A percentile compares a stretch with the other conserved stretches of the same genome.
phyloP scores from a whole-genome alignment of 2,329 filamentous ascomycete species.

The Ophiostoma ulmi region DNA sequence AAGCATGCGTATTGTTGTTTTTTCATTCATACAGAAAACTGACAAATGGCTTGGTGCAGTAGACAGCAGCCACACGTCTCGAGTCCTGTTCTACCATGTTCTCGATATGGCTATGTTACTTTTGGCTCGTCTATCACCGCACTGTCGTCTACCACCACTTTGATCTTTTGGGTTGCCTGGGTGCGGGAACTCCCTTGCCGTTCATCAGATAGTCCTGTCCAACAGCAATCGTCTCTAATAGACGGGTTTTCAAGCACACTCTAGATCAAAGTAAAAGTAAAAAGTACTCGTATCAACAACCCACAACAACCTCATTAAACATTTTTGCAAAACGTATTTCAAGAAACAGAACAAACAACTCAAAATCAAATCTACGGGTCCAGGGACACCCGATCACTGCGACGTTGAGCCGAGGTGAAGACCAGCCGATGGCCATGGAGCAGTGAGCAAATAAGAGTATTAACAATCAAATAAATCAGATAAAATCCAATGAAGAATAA shows the following conservation, averaged over 20 bases:
- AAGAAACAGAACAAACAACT: constrained; percentile 14
- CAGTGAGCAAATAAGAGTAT: not conserved
- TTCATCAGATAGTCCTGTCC: not conserved
- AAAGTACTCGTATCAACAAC: not conserved
- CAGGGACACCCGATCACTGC: constrained; percentile 15
- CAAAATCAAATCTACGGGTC: not conserved
- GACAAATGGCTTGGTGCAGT: not conserved
- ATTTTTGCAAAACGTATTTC: not conserved
- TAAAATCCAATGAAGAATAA: not conserved
- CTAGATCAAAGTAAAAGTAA: too few species aligned
- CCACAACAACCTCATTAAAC: not conserved
- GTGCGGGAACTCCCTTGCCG: not conserved
- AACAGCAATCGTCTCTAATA: not conserved
- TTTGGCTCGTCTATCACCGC: not conserved
- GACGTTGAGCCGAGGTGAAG: constrained; percentile 21
- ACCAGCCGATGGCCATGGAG: not conserved
- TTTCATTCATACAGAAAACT: not conserved
- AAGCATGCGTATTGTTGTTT: not conserved
- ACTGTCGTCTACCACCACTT: not conserved
- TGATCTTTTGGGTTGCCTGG: not conserved
- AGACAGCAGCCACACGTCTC: constrained; percentile 1
- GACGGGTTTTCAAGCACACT: too few species aligned
- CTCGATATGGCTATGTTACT: not conserved
- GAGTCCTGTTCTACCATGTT: not conserved
- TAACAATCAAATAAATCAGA: not conserved